phyloP scores from a whole-genome alignment of 2,329 filamentous ascomycete genomes.

The Sporothrix variecibatus region DNA sequence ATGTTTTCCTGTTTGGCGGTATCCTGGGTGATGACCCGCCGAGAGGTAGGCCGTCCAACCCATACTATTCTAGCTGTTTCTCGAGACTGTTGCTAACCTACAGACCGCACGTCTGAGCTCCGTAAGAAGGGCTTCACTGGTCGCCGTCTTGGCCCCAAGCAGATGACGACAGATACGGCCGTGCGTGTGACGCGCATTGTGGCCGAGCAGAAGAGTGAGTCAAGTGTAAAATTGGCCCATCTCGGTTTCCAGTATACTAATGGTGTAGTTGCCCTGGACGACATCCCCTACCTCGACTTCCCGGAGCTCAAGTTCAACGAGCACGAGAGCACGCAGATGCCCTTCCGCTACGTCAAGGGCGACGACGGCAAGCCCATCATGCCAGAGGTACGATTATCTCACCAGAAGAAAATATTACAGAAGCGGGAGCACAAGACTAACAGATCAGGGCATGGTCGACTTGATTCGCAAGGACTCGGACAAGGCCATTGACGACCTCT shows the following conservation, averaged over 20 bases:
- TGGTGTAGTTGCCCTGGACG: slow-evolving; percentile 67
- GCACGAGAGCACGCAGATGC: slow-evolving; percentile 95
- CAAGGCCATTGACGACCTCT: slow-evolving; percentile 84
- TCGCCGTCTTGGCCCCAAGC: slow-evolving; percentile 82
- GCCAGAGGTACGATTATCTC: slow-evolving; percentile 67
- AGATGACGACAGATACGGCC: slow-evolving; percentile 98
- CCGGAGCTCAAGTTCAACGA: slow-evolving; percentile 89
- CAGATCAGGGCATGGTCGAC: slow-evolving; percentile 81
- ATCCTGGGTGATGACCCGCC: slow-evolving; percentile 96
- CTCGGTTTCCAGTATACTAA: not conserved
- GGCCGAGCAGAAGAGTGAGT: slow-evolving; percentile 76
- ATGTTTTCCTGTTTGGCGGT: slow-evolving; percentile 92
- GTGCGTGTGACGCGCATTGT: slow-evolving; percentile 91
- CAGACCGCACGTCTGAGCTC: slow-evolving; percentile 93
- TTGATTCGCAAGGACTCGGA: slow-evolving; percentile 92
- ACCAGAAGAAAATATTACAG: not conserved
- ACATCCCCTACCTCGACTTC: slow-evolving; percentile 81
- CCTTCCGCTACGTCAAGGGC: slow-evolving; percentile 88
- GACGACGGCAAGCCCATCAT: slow-evolving; percentile 79
- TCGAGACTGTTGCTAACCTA: slow-evolving; percentile 25
- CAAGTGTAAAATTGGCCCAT: rapidly evolving
- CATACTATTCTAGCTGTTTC: not conserved
- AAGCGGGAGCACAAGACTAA: slow-evolving; percentile 31
- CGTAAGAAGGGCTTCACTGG: slow-evolving; percentile 90
- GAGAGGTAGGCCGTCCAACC: slow-evolving; percentile 61